phyloP scores from a whole-genome alignment of 345 rosid genomes.

The Dipteronia sinensis region DNA sequence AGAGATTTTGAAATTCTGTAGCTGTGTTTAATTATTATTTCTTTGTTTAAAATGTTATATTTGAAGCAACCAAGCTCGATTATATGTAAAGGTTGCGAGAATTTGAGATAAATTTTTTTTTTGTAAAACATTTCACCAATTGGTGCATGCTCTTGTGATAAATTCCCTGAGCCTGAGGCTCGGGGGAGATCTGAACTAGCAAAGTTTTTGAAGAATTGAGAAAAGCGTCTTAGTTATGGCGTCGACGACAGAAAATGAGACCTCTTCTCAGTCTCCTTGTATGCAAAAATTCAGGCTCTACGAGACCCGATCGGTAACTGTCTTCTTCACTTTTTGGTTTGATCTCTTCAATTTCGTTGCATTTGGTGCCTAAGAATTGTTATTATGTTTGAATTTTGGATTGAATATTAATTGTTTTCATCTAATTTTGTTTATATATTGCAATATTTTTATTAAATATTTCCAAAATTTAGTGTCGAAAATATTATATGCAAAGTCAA shows the following conservation, averaged over 20 bases:
- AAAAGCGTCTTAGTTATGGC: conserved; percentile 21
- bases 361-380: conserved; percentile 7
- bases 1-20: background rate
- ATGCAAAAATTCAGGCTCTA: conserved; percentile 79
- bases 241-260: conserved; percentile 21
- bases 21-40: background rate
- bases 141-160: conserved; percentile 54
- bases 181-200: conserved; percentile 55
- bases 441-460: background rate
- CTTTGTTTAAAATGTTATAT: conserved; percentile 52
- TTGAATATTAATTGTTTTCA: background rate
- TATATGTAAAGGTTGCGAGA: conserved; percentile 42
- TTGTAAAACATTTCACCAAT: background rate
- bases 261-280: conserved; percentile 28
- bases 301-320: conserved; percentile 70
- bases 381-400: background rate
- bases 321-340: background rate
- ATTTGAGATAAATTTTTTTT: conserved; percentile 12
- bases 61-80: conserved; percentile 79
- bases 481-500: background rate
- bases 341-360: conserved; percentile 19
- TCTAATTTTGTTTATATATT: background rate
- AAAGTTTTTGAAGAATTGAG: conserved; percentile 1
- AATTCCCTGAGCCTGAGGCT: conserved; percentile 77
- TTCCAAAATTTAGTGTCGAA: background rate